Evolutionary conservation across 2,329 filamentous ascomycete species (phyloP).

Genomic region (Drechslerella coelobrocha): DNA sequence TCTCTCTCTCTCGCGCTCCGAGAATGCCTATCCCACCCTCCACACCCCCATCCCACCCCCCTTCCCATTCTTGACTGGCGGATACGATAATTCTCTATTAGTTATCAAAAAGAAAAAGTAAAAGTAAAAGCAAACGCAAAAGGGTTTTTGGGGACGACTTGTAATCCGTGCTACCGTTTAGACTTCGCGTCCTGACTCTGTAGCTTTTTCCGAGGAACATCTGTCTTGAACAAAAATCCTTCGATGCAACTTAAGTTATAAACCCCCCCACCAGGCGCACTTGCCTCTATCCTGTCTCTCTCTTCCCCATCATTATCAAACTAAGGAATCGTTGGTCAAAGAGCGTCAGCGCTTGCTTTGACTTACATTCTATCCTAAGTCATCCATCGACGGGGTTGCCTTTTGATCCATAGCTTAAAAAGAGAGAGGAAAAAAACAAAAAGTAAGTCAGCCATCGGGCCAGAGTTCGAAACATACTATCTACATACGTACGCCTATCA

Average conservation of each 20-base stretch:
- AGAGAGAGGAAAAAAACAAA: neutral
- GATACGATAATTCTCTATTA: slow-evolving; percentile 45
- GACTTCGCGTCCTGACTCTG: slow-evolving; percentile 44
- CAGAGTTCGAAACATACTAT: slow-evolving; percentile 42
- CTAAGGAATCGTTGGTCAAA: neutral
- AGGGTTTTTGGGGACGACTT: neutral
- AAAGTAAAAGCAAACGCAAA: neutral
- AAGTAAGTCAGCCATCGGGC: slow-evolving; percentile 38
- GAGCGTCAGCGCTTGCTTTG: slow-evolving; percentile 30
- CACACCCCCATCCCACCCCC: neutral
- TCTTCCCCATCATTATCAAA: slow-evolving; percentile 30
- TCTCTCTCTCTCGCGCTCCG: slow-evolving; percentile 1
- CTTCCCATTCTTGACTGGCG: slow-evolving; percentile 20
- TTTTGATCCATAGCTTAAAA: slow-evolving; percentile 48
- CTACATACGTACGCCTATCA: neutral
- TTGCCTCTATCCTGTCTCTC: slow-evolving; percentile 7
- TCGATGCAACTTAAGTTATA: slow-evolving; percentile 36
- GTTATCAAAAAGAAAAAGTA: slow-evolving; percentile 26
- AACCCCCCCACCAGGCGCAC: slow-evolving; percentile 44
- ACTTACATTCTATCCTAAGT: slow-evolving; percentile 34
- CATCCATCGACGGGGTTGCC: slow-evolving; percentile 14
- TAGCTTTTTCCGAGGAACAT: slow-evolving; percentile 28
- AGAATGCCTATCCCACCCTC: neutral
- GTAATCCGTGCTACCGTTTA: slow-evolving; percentile 43
- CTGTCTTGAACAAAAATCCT: slow-evolving; percentile 35